Conservation (phyloP, 345 rosid species). For the Bruguiera parviflora region DNA sequence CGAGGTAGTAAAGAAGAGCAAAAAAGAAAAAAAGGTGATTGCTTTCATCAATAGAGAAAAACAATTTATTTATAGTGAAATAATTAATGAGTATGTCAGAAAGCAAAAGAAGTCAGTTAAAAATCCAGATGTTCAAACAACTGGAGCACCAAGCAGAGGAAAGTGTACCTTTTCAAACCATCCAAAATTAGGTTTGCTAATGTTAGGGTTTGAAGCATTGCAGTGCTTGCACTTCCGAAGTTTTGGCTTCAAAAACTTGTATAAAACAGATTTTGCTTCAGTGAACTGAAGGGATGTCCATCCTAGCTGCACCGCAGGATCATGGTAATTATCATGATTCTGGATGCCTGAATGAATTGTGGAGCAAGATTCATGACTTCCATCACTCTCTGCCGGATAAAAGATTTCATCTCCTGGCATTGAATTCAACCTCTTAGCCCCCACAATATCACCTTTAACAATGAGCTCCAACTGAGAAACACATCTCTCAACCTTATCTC, state of each 20-base stretch:
- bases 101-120: slow-evolving; percentile 4
- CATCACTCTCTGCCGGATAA: slow-evolving; percentile 39
- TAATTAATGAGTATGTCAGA: background rate
- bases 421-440: slow-evolving; percentile 57
- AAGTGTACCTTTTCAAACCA: slow-evolving; percentile 73
- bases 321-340: slow-evolving; percentile 22
- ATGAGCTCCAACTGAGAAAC: slow-evolving; percentile 66
- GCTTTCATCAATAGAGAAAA: background rate
- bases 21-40: background rate
- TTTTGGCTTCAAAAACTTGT: slow-evolving; percentile 45
- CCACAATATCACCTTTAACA: slow-evolving; percentile 66
- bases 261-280: slow-evolving; percentile 54
- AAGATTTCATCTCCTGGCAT: slow-evolving; percentile 23
- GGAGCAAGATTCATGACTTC: slow-evolving; percentile 39
- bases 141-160: background rate
- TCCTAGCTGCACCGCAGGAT: slow-evolving; percentile 22
- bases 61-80: background rate
- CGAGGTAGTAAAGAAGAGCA: no score
- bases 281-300: slow-evolving; percentile 88
- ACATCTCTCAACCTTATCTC: slow-evolving; percentile 52
- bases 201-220: slow-evolving; percentile 29
- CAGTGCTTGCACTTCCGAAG: slow-evolving; percentile 47
- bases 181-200: slow-evolving; percentile 67
- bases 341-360: slow-evolving; percentile 26
- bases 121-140: background rate